Evolutionary conservation across 2,329 filamentous ascomycete genomes (phyloP).

Genomic region (Neofusicoccum sp.): DNA sequence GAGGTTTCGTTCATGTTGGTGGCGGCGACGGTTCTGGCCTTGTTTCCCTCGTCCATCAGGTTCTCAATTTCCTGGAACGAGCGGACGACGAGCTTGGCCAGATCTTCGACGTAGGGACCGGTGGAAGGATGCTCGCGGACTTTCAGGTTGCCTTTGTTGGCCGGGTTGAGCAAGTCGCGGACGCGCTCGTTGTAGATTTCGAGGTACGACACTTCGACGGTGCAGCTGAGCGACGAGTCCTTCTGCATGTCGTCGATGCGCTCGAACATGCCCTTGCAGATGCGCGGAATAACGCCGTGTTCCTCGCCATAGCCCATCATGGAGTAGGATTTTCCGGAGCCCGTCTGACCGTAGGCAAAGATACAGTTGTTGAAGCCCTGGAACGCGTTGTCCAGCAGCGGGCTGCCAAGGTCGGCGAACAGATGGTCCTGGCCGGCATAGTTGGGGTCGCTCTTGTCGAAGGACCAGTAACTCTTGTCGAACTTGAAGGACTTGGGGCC

Average conservation of each 20-base stretch:
- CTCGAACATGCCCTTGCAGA: conserved; percentile 97
- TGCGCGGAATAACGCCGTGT: conserved; percentile 90
- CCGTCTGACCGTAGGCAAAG: conserved; percentile 97
- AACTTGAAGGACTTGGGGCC: conserved; percentile 88
- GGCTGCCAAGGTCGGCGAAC: conserved; percentile 82
- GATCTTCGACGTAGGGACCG: conserved; percentile 95
- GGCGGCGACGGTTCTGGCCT: conserved; percentile 93
- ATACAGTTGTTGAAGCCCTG: conserved; percentile 99
- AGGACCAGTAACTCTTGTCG: conserved; percentile 98
- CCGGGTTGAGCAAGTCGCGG: conserved; percentile 88
- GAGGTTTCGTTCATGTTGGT: conserved; percentile 99
- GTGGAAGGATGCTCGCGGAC: conserved; percentile 97
- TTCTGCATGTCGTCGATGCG: conserved; percentile 70
- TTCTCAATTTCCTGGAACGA: conserved; percentile 96
- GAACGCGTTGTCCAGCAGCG: conserved; percentile 95
- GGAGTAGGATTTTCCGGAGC: conserved; percentile 97
- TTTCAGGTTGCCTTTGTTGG: conserved; percentile 93
- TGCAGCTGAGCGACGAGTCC: conserved; percentile 79
- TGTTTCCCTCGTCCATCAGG: conserved; percentile 99
- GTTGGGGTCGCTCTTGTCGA: conserved; percentile 73
- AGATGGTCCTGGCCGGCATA: conserved; percentile 90
- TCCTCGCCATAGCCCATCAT: conserved; percentile 99
- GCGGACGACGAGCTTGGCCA: conserved; percentile 90
- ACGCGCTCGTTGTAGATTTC: conserved; percentile 99
- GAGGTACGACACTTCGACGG: conserved; percentile 95